Base-by-base conservation (phyloP, 257 asterid species). In the Echites panduratus region DNA sequence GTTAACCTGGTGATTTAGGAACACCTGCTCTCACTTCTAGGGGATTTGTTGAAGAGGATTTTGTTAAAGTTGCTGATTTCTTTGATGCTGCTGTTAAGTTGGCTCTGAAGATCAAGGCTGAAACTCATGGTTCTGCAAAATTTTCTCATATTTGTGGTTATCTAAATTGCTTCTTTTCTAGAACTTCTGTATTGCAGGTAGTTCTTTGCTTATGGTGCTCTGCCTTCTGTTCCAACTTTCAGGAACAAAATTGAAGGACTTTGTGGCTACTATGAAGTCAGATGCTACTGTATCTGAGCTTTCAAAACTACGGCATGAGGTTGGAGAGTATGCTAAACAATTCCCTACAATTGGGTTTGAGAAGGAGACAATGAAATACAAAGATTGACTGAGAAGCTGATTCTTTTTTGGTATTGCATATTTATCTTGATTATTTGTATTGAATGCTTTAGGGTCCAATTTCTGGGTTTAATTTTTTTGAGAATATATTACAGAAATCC, bases 11-110 rank as follows among this genome's bases (percentile, higher is more conserved):
- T 62, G 75, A 66, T 79, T 49, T 78, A 91, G 98, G 97, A 54
- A 94, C 98, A 57, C 96, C 97, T 70, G 97, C 98, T 75, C 96
- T 94, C 71, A 91, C 97, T 53, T 94, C 96, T 44, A 87, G 96
- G 78, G 98, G 97, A 73, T 91, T 94, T 62, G 35, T 79, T 0
- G 97, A 94, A 79, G 87, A 86, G 63, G 97, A 94, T 85, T 94
- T 94, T 43, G 93, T 71, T 13, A 91, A 88, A 83, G 98, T 94
- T 70, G 97, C 96, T 0, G 96, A 91, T 74, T 94, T 75, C 79
- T 94, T 94, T 71, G 96, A 88, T 66, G 88, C 87, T 66, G 96
- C 97, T 75, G 97, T 94, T 19, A 88, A 88, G 79, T 73, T 94
- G 83, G 96, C 98, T 75, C 87, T 87, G 65, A 84, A 84, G 86